Conservation (phyloP, 1,284 basidiomycete genomes). For the Cutaneotrichosporon mucoides region DNA sequence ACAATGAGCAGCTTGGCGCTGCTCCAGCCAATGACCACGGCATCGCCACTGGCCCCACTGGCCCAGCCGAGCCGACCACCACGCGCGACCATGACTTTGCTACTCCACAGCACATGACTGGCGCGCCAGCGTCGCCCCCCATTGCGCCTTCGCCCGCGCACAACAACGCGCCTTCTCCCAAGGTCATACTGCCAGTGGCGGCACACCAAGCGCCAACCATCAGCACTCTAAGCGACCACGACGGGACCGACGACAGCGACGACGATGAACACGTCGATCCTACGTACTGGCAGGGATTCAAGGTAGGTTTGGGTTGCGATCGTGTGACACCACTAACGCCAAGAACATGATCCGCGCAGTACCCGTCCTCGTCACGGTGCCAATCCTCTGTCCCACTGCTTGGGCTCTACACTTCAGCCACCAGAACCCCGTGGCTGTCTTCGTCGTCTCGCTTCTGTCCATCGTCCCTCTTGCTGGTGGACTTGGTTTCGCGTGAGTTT, state of each 20-base stretch:
- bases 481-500: constrained; percentile 47
- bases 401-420: constrained; percentile 67
- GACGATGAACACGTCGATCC: constrained; percentile 4
- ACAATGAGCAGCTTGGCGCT: not conserved
- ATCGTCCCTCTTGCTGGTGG: constrained; percentile 52
- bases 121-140: not conserved
- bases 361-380: constrained; percentile 28
- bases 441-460: constrained; percentile 63
- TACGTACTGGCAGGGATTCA: constrained; percentile 14
- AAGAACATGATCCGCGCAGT: constrained; percentile 38
- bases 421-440: constrained; percentile 59
- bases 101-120: not conserved
- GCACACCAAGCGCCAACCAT: not conserved
- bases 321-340: not conserved
- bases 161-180: not conserved
- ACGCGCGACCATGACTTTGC: constrained; percentile 4
- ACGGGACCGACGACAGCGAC: not conserved
- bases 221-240: constrained; percentile 6
- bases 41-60: not conserved
- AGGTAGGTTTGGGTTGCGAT: constrained; percentile 1
- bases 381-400: constrained; percentile 57
- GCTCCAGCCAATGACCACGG: not conserved
- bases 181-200: not conserved
- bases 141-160: constrained; percentile 1
- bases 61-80: not conserved